These are phyloP conservation scores for Lepidium campestre DNA, from an alignment of 441 rosid genomes.

Conservation along the genomic window DNA sequence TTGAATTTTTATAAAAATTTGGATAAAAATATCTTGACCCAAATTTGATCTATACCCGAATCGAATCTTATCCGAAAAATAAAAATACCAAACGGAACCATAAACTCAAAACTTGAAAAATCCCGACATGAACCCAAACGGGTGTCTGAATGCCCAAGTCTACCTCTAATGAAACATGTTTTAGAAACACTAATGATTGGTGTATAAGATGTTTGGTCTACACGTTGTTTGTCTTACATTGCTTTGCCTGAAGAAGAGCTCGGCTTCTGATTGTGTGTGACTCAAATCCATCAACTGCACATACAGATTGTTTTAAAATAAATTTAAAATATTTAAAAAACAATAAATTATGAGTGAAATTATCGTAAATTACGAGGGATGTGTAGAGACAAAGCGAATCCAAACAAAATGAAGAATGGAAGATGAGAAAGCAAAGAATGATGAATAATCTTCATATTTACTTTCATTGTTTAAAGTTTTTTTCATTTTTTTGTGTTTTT, in stretches of 20 bases:
- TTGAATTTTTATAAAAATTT: too few species aligned
- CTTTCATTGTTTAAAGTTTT: slow-evolving; percentile 9
- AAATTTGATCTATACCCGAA: too few species aligned
- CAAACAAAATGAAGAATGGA: slow-evolving; percentile 18
- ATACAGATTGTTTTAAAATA: not conserved
- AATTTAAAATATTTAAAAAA: not conserved
- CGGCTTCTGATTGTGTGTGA: slow-evolving; percentile 14
- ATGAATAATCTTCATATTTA: slow-evolving; percentile 19
- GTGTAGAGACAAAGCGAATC: slow-evolving; percentile 10
- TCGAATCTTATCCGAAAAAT: too few species aligned
- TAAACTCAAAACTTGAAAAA: too few species aligned
- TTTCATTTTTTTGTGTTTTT: not conserved
- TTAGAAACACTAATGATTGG: not conserved
- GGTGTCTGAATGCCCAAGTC: too few species aligned
- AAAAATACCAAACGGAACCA: too few species aligned
- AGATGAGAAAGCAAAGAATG: slow-evolving; percentile 23
- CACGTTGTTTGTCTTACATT: not conserved
- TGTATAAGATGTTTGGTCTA: not conserved
- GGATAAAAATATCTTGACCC: too few species aligned
- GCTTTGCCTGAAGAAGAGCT: slow-evolving; percentile 28
- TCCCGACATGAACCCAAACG: too few species aligned
- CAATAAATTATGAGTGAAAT: not conserved
- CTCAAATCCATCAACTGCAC: slow-evolving; percentile 18
- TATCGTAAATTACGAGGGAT: slow-evolving; percentile 15
- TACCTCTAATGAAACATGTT: not conserved